Percentiles rank a stretch among this genome's conserved stretches.
Evolutionary conservation across 495 filamentous ascomycete species (phyloP).

Genomic region (Talaromyces stipitatus): DNA sequence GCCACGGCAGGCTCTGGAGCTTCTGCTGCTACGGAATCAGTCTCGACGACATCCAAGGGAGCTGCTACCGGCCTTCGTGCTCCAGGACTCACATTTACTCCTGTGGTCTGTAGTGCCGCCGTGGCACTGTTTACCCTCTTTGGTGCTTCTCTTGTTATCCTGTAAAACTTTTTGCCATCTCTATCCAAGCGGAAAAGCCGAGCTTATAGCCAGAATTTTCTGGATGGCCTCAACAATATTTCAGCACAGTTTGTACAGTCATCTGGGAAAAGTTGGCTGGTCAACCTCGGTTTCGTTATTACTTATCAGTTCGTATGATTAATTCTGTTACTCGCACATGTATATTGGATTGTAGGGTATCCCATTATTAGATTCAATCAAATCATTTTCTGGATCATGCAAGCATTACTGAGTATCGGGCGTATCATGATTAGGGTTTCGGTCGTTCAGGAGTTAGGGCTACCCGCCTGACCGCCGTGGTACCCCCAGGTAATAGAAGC

Average conservation of each 20-base stretch:
- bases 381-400: not conserved
- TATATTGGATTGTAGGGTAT: not conserved
- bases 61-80: slow-evolving; percentile 37
- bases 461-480: no score
- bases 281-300: not conserved
- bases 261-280: slow-evolving; percentile 1
- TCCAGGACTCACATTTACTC: slow-evolving; percentile 42
- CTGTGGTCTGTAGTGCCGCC: slow-evolving; percentile 46
- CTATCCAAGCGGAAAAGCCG: not conserved
- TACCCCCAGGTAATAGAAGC: no score
- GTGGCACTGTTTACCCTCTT: slow-evolving; percentile 53
- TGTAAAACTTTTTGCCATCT: slow-evolving; percentile 17
- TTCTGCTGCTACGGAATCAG: slow-evolving; percentile 16
- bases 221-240: not conserved
- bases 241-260: not conserved
- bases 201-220: not conserved
- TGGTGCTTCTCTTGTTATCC: slow-evolving; percentile 49
- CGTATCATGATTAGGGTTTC: no score
- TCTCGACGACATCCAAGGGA: slow-evolving; percentile 29
- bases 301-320: not conserved
- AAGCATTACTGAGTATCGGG: no score
- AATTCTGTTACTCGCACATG: not conserved
- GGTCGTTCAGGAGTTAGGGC: no score
- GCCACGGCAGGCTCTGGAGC: slow-evolving; percentile 56
- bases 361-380: not conserved